These are phyloP conservation scores for Sclerotinia sclerotiorum DNA, from an alignment of 2,329 filamentous ascomycete genomes.

Conservation along the genomic window DNA sequence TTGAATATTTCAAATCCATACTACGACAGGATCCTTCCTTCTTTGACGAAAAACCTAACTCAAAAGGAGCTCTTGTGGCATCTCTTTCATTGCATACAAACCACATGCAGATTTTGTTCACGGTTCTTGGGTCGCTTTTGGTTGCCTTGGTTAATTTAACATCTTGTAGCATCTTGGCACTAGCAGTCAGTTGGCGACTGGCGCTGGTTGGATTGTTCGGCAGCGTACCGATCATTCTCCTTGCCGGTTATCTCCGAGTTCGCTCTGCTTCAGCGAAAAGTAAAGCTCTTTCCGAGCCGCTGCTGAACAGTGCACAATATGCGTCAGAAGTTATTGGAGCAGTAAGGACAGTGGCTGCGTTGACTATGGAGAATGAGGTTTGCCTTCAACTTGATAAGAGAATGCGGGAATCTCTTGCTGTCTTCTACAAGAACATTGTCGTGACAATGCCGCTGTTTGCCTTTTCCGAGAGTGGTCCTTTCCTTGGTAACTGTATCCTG, in stretches of 20 bases:
- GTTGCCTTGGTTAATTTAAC: slow-evolving; percentile 46
- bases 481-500: slow-evolving; percentile 58
- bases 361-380: slow-evolving; percentile 45
- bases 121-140: slow-evolving; percentile 14
- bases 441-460: slow-evolving; percentile 38
- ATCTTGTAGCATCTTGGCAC: slow-evolving; percentile 53
- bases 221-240: slow-evolving; percentile 61
- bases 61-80: slow-evolving; percentile 78
- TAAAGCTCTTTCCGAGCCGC: slow-evolving; percentile 48
- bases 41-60: slow-evolving; percentile 85
- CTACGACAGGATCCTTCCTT: slow-evolving; percentile 87
- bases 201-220: slow-evolving; percentile 35
- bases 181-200: slow-evolving; percentile 43
- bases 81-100: slow-evolving; percentile 83
- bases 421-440: slow-evolving; percentile 27
- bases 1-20: slow-evolving; percentile 66
- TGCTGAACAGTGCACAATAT: slow-evolving; percentile 46
- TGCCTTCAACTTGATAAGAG: slow-evolving; percentile 40
- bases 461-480: slow-evolving; percentile 32
- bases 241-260: slow-evolving; percentile 45
- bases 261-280: slow-evolving; percentile 56
- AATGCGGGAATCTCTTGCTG: slow-evolving; percentile 36
- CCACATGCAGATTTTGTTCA: slow-evolving; percentile 58
- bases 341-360: slow-evolving; percentile 47
- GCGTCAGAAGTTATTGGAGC: slow-evolving; percentile 48